Percentiles rank a stretch among this genome's conserved stretches.
These are phyloP conservation scores for Dictyostelium capitatum DNA, from an alignment of 78 protist species.

Conservation along the genomic window DNA sequence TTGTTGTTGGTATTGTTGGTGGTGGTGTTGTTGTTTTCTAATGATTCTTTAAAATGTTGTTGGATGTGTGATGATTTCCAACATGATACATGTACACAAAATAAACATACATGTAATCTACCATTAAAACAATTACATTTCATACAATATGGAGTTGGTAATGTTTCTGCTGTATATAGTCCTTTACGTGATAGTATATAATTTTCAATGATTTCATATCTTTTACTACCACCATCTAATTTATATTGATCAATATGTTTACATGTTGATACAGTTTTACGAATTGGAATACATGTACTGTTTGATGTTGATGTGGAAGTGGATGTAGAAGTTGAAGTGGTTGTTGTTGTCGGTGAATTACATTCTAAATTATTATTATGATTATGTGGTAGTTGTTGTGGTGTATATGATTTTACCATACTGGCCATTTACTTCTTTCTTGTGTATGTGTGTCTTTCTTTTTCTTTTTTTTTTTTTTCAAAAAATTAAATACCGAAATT, in stretches of 20 bases:
- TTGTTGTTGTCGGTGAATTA: not conserved
- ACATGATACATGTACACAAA: constrained; percentile 59
- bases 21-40: not conserved
- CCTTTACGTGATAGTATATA: constrained; percentile 4
- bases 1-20: not conserved
- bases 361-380: not conserved
- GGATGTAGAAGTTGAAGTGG: not conserved
- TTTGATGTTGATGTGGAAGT: not conserved
- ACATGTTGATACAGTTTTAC: constrained; percentile 32
- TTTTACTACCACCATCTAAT: constrained; percentile 5
- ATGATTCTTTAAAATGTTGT: constrained; percentile 22
- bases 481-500: not conserved
- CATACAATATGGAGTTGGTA: constrained; percentile 46
- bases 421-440: not conserved
- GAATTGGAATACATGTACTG: not conserved
- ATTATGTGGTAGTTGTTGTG: not conserved
- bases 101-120: constrained; percentile 56
- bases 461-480: not conserved
- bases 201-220: not conserved
- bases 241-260: constrained; percentile 36
- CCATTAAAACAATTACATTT: constrained; percentile 48
- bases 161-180: not conserved
- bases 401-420: constrained; percentile 8
- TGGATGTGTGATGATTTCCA: constrained; percentile 18
- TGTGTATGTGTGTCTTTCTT: no score